Conservation (phyloP, 2,329 filamentous ascomycete species). For the Anisogramma anomala region DNA sequence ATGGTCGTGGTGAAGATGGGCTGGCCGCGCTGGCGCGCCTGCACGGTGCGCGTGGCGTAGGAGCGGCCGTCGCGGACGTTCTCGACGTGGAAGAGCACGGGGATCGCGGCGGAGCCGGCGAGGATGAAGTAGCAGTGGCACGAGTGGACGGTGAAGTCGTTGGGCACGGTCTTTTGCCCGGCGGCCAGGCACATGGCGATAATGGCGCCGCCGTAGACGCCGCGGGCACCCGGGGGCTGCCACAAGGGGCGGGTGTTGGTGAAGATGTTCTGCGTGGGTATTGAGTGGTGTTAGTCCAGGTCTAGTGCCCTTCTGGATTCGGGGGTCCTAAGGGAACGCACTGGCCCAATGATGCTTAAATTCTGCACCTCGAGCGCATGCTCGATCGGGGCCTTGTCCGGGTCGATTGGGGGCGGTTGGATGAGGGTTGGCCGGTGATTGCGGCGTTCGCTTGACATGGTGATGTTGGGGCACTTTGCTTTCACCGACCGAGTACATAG, state of each 20-base stretch:
- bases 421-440: constrained; percentile 47
- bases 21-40: constrained; percentile 75
- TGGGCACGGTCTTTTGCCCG: constrained; percentile 74
- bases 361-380: constrained; percentile 81
- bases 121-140: constrained; percentile 99
- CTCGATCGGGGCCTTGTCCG: constrained; percentile 69
- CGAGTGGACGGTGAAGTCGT: constrained; percentile 74
- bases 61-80: constrained; percentile 80
- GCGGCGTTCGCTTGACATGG: constrained; percentile 8
- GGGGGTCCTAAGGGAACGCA: constrained; percentile 28
- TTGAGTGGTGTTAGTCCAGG: background rate
- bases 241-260: constrained; percentile 87
- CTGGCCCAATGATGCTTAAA: constrained; percentile 61
- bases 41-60: constrained; percentile 89
- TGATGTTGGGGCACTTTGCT: too few species aligned
- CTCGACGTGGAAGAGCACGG: constrained; percentile 91
- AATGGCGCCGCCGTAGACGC: constrained; percentile 85
- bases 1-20: constrained; percentile 94
- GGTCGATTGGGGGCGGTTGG: constrained; percentile 60
- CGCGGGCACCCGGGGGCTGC: constrained; percentile 84
- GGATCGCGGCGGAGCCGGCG: constrained; percentile 71
- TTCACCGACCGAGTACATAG: too few species aligned
- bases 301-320: background rate
- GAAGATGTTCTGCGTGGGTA: constrained; percentile 50
- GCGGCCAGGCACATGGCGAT: constrained; percentile 87